phyloP scores from a whole-genome alignment of 2,329 filamentous ascomycete genomes.

The Botryotinia calthae region DNA sequence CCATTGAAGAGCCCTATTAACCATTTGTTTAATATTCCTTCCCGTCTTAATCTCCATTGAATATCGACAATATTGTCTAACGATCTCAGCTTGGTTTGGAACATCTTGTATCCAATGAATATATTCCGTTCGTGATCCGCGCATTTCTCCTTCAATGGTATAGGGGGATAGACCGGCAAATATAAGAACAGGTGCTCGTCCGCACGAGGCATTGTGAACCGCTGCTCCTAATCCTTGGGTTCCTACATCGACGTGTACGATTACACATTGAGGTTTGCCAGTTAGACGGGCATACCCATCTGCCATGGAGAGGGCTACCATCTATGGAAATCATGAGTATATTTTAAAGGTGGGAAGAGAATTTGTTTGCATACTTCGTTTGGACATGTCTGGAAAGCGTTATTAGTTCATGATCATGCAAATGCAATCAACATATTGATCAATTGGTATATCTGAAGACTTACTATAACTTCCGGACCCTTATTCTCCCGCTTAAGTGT shows the following conservation, averaged over 20 bases:
- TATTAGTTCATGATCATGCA: background rate
- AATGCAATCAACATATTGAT: background rate
- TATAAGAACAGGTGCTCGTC: slow-evolving; percentile 66
- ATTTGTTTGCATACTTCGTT: slow-evolving; percentile 55
- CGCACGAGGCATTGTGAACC: slow-evolving; percentile 69
- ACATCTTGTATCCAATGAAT: slow-evolving; percentile 80
- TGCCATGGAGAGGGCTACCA: slow-evolving; percentile 75
- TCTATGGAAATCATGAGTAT: slow-evolving; percentile 43
- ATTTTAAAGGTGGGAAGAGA: slow-evolving; percentile 7
- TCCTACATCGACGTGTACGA: slow-evolving; percentile 69
- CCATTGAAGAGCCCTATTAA: slow-evolving; percentile 69
- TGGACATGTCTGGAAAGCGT: slow-evolving; percentile 50
- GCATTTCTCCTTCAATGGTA: slow-evolving; percentile 69
- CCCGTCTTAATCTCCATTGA: slow-evolving; percentile 68
- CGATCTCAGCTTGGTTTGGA: slow-evolving; percentile 70
- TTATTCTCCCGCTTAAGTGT: slow-evolving; percentile 66
- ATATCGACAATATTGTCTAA: slow-evolving; percentile 71
- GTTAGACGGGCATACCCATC: slow-evolving; percentile 70
- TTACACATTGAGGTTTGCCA: slow-evolving; percentile 65
- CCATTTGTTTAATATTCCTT: slow-evolving; percentile 72
- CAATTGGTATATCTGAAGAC: background rate
- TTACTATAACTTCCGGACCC: slow-evolving; percentile 54
- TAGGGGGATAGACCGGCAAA: slow-evolving; percentile 73
- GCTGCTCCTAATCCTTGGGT: slow-evolving; percentile 66
- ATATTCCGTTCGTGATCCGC: slow-evolving; percentile 69